Evolutionary conservation across 352 stramenopile species (phyloP).

Genomic region (Phytopythium boreale): DNA sequence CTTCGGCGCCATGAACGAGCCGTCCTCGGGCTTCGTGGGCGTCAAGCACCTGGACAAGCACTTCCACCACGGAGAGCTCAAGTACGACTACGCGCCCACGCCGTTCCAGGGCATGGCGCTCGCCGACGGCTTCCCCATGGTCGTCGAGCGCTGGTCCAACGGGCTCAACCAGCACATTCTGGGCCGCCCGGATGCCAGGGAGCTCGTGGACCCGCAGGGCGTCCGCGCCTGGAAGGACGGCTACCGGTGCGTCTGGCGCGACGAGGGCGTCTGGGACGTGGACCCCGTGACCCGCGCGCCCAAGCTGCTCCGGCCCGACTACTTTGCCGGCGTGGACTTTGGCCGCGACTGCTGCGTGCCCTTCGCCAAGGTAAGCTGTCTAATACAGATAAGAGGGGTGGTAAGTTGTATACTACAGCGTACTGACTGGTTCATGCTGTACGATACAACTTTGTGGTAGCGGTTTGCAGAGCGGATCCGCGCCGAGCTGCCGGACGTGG

Average conservation of each 20-base stretch:
- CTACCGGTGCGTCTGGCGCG: conserved; percentile 69
- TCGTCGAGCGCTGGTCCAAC: conserved; percentile 71
- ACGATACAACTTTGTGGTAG: conserved; percentile 12
- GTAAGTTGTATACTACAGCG: not conserved
- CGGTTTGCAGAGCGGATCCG: conserved; percentile 58
- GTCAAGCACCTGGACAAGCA: conserved; percentile 48
- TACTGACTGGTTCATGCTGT: conserved; percentile 3
- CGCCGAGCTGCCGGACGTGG: conserved; percentile 42
- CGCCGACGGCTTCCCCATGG: conserved; percentile 54
- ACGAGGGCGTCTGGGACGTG: conserved; percentile 80
- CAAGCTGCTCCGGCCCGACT: conserved; percentile 46
- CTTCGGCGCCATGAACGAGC: conserved; percentile 93
- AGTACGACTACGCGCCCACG: conserved; percentile 71
- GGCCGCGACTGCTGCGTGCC: conserved; percentile 80
- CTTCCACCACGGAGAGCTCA: conserved; percentile 61
- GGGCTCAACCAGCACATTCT: conserved; percentile 76
- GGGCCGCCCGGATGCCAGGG: conserved; percentile 33
- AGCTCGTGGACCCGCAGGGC: conserved; percentile 52
- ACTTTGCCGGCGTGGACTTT: conserved; percentile 77
- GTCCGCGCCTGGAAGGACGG: conserved; percentile 67
- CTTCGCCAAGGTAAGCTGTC: conserved; percentile 46
- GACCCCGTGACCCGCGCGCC: conserved; percentile 35
- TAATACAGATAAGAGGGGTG: not conserved
- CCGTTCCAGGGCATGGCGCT: conserved; percentile 83
- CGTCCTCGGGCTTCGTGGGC: conserved; percentile 72